These are phyloP conservation scores for Plasmodium knowlesi DNA, from an alignment of 169 alveolate genomes.

Conservation along the genomic window DNA sequence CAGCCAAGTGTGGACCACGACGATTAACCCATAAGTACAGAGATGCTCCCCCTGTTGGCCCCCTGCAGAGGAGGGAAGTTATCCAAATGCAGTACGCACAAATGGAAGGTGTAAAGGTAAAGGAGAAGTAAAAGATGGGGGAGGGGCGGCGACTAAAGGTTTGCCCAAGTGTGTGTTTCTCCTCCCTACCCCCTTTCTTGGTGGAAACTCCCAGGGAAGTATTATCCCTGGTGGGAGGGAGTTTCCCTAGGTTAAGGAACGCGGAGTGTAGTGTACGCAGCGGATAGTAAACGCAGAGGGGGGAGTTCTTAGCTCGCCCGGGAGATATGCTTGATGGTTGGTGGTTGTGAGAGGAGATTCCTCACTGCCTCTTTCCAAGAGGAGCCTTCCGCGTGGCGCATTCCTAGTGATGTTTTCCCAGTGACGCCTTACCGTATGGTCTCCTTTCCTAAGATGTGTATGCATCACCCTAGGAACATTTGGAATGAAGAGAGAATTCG, in stretches of 20 bases:
- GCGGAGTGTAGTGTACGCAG: too few relatives aligned
- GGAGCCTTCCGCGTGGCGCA: background rate
- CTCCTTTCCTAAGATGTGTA: background rate
- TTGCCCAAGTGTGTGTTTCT: background rate
- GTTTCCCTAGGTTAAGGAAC: too few relatives aligned
- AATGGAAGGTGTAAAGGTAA: background rate
- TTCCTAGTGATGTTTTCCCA: background rate
- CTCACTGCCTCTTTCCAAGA: background rate
- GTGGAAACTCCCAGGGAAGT: background rate
- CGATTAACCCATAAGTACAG: background rate
- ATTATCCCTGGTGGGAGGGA: background rate
- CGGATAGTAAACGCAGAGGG: background rate
- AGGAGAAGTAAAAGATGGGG: background rate
- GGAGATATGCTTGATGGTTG: background rate
- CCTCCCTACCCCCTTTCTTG: background rate
- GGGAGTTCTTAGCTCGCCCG: background rate
- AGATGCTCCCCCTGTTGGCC: background rate
- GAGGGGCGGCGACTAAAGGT: background rate
- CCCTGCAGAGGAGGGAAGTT: background rate
- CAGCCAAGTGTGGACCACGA: background rate
- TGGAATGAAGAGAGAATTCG: background rate
- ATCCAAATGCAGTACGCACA: background rate
- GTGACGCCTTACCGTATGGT: background rate
- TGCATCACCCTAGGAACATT: background rate
- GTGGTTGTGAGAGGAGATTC: background rate